Evolutionary conservation across 176 grass and related monocot genomes (phyloP), one percentile per base, ranked within the genome.

Genomic region (barley (Hordeum vulgare)): DNA sequence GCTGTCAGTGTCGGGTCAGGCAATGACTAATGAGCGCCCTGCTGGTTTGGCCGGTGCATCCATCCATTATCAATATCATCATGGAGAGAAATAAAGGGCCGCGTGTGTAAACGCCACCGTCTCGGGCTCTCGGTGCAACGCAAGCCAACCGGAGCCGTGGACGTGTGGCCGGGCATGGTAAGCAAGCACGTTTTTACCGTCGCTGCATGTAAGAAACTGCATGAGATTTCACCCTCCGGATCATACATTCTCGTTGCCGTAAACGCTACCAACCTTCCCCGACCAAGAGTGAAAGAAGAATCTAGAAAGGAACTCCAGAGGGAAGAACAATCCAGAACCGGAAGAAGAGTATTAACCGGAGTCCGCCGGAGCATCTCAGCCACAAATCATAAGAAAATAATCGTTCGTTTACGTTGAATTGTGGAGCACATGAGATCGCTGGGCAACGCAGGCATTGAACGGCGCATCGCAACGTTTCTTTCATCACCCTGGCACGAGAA

Each of bases 401-500:
- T 27, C 26, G 8, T 23, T 58, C 54, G 4, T 80, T 49, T 24
- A 33, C 0, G 53, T 12, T 77, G 39, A 76, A 57, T 8, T 31
- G 41, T 7, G 2, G 54, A 44, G 11, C 26, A 6, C 36, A 41
- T 61, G 63, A 82, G 72, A 7, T 54, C 6, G 47, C 20, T 77
- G 53, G 61, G 8, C 39, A 40, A 9, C 37, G 49, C 20, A 15
- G 45, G 44, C 51, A 23, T 27, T 20, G 31, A 25, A 9, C 27
- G 3, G 8, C 60, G 39, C 44, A 29, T 40, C 20, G 23, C 18
- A 28, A 83, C 25, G 86, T 88, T 66, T 65, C 86, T 88, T 88
- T 88, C 86, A 54, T 74, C 75, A 79, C 67, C 13, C 0, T 23
- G 58, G 67, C 81, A 84, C 61, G 86, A 47, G 74, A 80, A 79